phyloP scores from a whole-genome alignment of 495 filamentous ascomycete genomes.

The Talaromyces stipitatus region DNA sequence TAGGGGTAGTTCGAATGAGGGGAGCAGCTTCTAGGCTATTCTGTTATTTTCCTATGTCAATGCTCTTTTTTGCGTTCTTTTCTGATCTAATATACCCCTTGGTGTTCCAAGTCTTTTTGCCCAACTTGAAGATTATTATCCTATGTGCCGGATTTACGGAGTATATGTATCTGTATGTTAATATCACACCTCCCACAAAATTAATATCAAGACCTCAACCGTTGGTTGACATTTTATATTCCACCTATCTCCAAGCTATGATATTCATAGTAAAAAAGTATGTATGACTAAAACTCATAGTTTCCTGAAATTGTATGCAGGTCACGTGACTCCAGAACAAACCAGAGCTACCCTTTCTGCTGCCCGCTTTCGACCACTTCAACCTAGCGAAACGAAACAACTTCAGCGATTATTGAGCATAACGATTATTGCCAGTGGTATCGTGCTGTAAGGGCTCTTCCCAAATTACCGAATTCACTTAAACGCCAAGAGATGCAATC shows the following conservation, averaged over 20 bases:
- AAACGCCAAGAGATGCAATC: not conserved
- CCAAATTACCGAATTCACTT: not conserved
- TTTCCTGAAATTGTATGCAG: not conserved
- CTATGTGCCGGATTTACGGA: not conserved
- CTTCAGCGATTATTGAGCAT: not conserved
- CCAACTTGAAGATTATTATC: not conserved
- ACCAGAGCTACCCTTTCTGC: not conserved
- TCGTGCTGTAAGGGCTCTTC: not conserved
- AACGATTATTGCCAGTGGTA: not conserved
- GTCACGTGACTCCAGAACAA: not conserved
- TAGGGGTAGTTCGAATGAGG: not conserved
- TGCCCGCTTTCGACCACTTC: not conserved
- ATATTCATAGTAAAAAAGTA: not conserved
- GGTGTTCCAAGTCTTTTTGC: not conserved
- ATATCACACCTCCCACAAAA: not conserved
- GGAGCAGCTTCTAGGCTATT: not conserved
- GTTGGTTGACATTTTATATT: not conserved
- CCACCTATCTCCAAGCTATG: not conserved
- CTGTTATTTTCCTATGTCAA: not conserved
- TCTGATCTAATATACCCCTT: not conserved
- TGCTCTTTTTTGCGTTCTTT: not conserved
- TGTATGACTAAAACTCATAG: no score
- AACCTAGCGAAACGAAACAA: not conserved
- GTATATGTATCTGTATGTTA: not conserved
- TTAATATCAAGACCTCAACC: not conserved